Conservation (phyloP, 768 basidiomycete genomes). For the Inosperma sp. region DNA sequence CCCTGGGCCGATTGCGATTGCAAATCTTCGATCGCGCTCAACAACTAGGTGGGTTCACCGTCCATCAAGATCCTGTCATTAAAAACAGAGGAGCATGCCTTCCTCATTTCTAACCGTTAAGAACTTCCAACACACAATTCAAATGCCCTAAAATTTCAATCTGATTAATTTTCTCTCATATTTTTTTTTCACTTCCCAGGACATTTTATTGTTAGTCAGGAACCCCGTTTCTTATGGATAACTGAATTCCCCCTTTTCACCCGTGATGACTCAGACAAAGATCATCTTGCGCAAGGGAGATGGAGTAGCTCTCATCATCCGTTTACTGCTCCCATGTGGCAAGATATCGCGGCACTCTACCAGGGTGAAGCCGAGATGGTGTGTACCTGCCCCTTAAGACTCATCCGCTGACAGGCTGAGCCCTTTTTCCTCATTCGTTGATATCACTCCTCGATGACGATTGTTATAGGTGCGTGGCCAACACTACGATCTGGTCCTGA, state of each 20-base stretch:
- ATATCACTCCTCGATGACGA: conserved; percentile 9
- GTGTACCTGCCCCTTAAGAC: conserved; percentile 18
- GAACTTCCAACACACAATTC: no score
- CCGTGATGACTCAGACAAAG: conserved; percentile 81
- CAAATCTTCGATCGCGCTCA: conserved; percentile 65
- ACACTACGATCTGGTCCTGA: conserved; percentile 93
- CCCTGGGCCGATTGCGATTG: conserved; percentile 66
- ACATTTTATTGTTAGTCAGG: conserved; percentile 47
- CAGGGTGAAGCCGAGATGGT: conserved; percentile 59
- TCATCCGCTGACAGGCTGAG: no score
- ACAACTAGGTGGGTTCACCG: conserved; percentile 45
- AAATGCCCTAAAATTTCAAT: conserved; percentile 3
- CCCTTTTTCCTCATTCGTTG: no score
- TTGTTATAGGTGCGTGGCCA: conserved; percentile 86
- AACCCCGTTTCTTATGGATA: conserved; percentile 89
- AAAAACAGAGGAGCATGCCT: no score
- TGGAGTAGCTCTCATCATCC: conserved; percentile 95
- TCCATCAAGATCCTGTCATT: no score
- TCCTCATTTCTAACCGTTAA: no score
- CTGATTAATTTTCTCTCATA: conserved; percentile 11
- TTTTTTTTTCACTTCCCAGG: conserved; percentile 36
- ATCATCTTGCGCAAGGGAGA: conserved; percentile 75
- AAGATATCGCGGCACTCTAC: conserved; percentile 78
- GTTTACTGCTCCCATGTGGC: conserved; percentile 92
- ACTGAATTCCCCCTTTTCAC: conserved; percentile 95